Percentiles rank a stretch among this genome's conserved stretches.
These are phyloP conservation scores for Aspergillus mulundensis DNA, from an alignment of 495 filamentous ascomycete genomes.

Conservation along the genomic window DNA sequence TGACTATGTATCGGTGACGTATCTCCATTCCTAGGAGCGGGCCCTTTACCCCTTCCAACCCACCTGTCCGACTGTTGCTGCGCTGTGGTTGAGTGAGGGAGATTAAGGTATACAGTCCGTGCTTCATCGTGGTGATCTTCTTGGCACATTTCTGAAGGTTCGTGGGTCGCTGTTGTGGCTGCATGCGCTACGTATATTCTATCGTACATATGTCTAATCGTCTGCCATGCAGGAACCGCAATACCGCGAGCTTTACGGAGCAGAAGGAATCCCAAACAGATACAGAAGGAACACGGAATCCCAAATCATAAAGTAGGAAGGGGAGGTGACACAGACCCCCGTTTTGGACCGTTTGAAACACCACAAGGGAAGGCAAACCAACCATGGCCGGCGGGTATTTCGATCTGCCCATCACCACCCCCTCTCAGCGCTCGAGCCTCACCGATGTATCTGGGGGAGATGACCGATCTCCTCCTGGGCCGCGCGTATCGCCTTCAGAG, in stretches of 20 bases:
- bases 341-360: background rate
- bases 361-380: conserved; percentile 9
- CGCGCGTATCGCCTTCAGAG: conserved; percentile 24
- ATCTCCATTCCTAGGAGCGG: conserved; percentile 28
- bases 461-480: conserved; percentile 24
- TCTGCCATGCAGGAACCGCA: conserved; percentile 12
- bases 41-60: conserved; percentile 22
- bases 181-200: no score
- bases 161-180: conserved; percentile 1
- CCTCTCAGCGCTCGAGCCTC: conserved; percentile 29
- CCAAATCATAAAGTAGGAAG: background rate
- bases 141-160: conserved; percentile 16
- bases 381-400: conserved; percentile 42
- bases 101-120: conserved; percentile 12
- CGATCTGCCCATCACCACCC: conserved; percentile 29
- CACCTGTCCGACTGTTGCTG: conserved; percentile 9
- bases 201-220: conserved; percentile 8
- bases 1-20: conserved; percentile 29
- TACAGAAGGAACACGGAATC: background rate
- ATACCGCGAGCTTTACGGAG: background rate
- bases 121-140: background rate
- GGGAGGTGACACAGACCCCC: conserved; percentile 12
- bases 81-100: conserved; percentile 5
- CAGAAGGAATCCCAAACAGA: background rate
- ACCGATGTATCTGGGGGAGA: conserved; percentile 26